Evolutionary conservation across 179 eudicot species (phyloP).

Genomic region (Carnegiea gigantea): DNA sequence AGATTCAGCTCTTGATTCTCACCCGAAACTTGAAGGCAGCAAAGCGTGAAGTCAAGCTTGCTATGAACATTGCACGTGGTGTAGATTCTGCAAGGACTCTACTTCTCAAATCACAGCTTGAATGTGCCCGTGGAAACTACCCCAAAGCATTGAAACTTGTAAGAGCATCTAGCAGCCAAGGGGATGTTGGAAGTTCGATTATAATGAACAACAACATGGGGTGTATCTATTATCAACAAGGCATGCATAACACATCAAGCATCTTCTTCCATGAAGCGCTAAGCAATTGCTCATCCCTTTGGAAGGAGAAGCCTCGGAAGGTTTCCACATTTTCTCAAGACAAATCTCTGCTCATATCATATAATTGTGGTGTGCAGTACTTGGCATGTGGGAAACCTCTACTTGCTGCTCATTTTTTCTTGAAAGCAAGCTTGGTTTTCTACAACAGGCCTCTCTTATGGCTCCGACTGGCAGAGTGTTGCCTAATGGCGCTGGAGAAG

Average conservation of each 20-base stretch:
- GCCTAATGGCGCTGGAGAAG: slow-evolving; percentile 68
- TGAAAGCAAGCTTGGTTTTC: slow-evolving; percentile 65
- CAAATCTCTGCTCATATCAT: slow-evolving; percentile 65
- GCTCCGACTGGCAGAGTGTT: slow-evolving; percentile 95
- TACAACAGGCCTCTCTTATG: slow-evolving; percentile 72
- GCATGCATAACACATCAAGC: slow-evolving; percentile 66
- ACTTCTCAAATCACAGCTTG: slow-evolving; percentile 95
- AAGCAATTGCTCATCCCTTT: slow-evolving; percentile 47
- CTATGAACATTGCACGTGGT: slow-evolving; percentile 76
- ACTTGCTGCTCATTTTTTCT: slow-evolving; percentile 76
- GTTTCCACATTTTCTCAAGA: slow-evolving; percentile 70
- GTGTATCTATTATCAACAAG: slow-evolving; percentile 79
- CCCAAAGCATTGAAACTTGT: slow-evolving; percentile 85
- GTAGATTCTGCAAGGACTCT: slow-evolving; percentile 83
- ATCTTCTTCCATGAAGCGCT: slow-evolving; percentile 77
- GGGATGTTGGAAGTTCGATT: slow-evolving; percentile 63
- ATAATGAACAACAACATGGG: slow-evolving; percentile 83
- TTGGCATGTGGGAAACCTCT: slow-evolving; percentile 86
- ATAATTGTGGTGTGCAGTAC: slow-evolving; percentile 81
- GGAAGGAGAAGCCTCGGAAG: slow-evolving; percentile 74
- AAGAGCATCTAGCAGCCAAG: slow-evolving; percentile 68
- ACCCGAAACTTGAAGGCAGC: slow-evolving; percentile 84
- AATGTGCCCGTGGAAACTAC: slow-evolving; percentile 81
- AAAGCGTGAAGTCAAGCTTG: slow-evolving; percentile 86
- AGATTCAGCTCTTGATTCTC: slow-evolving; percentile 68